Conservation (phyloP, 129 eudicot genomes). For the Pseudognaphalium luteoalbum region DNA sequence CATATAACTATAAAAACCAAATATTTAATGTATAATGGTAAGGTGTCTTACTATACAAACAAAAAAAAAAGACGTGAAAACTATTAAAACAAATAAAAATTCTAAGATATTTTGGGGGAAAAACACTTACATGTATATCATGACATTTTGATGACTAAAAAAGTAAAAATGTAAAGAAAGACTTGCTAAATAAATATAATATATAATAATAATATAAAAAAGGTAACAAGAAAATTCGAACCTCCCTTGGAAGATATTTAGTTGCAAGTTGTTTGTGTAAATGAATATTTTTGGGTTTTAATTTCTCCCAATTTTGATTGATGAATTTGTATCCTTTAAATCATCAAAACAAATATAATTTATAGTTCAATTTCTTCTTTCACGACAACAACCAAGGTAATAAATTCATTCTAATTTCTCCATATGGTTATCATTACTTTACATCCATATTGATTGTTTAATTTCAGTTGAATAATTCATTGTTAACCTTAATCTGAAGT, state of each 20-base stretch:
- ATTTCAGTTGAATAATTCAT: conserved; percentile 1
- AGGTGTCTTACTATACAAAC: too few relatives aligned
- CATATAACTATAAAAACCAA: too few relatives aligned
- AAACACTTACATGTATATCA: too few relatives aligned
- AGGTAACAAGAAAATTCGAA: neutral
- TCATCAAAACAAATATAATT: conserved; percentile 6
- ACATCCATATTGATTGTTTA: neutral
- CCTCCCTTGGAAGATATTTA: conserved; percentile 15
- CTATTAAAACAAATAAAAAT: too few relatives aligned
- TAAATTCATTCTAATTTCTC: neutral
- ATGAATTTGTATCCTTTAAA: conserved; percentile 3
- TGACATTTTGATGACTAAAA: too few relatives aligned
- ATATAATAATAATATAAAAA: neutral
- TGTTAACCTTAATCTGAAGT: conserved; percentile 13
- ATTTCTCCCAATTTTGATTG: neutral
- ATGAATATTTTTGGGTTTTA: neutral
- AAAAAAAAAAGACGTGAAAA: too few relatives aligned
- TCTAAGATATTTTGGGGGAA: neutral
- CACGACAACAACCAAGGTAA: conserved; percentile 20
- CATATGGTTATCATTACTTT: neutral
- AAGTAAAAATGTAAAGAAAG: too few relatives aligned
- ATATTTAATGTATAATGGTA: too few relatives aligned
- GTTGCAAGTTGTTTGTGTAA: conserved; percentile 6
- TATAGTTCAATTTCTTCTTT: conserved; percentile 20
- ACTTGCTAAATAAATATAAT: too few relatives aligned